Evolutionary conservation across 352 stramenopile species (phyloP), one percentile per base, ranked within the genome.

Genomic region (Globisporangium polare): DNA sequence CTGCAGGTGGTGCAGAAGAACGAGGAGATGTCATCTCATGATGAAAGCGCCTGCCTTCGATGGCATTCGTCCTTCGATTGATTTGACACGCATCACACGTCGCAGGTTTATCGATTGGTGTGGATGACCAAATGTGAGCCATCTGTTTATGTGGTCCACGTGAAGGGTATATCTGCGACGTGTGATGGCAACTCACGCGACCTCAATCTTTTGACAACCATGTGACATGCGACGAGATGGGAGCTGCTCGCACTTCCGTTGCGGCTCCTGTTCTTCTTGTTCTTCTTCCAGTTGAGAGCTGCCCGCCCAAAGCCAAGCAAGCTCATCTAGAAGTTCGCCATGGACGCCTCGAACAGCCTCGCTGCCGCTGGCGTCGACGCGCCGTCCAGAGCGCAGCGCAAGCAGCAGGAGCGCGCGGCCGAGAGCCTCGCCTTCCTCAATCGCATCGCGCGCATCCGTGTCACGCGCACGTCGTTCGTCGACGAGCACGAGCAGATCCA

Each of bases 401-500:
- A 67, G 46, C 53, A 58, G 35, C 43, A 58, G n/a, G 15, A 58
- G 53, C 61, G 61, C 10, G 26, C 31, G 29, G 33, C 26, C 17
- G n/a, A 47, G 35, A 53, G 53, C 41, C 46, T 62, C 53, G 53
- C 45, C 45, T 67, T 67, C 29, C 61, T 67, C 37, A 29, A 55
- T 13, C 45, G 53, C 45, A 47, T 67, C 61, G 37, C 53, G 26
- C 43, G 35, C 6, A 41, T 67, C 26, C 29, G 13, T 1, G 53
- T 67, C 53, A 62, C 46, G 3, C 33, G 53, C 15, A 57, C 29
- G 13, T 62, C 45, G 18, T 61, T 33, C 45, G 13, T 15, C 37
- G 61, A 67, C 37, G 61, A 62, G 35, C 47, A 50, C 15, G 61
- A 67, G 46, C 47, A 58, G n/a, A 20, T 67, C 31, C 31, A 53